A percentile compares a stretch with the other conserved stretches of the same genome.
Conservation (phyloP, 257 asterid species). For the Nicotiana knightiana region DNA sequence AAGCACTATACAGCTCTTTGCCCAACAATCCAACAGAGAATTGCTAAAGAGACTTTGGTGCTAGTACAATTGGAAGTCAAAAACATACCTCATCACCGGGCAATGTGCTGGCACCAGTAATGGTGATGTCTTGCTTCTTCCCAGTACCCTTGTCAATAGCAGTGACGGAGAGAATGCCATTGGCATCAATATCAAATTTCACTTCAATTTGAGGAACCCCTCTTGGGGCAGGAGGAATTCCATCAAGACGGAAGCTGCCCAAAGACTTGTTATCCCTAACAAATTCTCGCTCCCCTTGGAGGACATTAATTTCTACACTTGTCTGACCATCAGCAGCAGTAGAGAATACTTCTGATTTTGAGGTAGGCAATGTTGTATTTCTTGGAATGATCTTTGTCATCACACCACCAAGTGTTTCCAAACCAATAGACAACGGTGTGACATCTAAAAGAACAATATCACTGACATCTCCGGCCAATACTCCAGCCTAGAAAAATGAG, state of each 20-base stretch:
- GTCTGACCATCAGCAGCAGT: constrained; percentile 98
- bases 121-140: constrained; percentile 94
- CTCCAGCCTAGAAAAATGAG: constrained; percentile 66
- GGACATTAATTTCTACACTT: constrained; percentile 88
- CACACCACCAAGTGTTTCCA: constrained; percentile 96
- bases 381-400: constrained; percentile 95
- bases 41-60: not conserved
- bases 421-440: constrained; percentile 74
- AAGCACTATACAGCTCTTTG: not conserved
- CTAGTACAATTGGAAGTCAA: not conserved
- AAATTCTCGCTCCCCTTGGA: constrained; percentile 94
- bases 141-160: constrained; percentile 96
- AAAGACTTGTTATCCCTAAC: constrained; percentile 89
- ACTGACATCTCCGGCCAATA: constrained; percentile 90
- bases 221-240: constrained; percentile 98
- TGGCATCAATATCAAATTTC: constrained; percentile 94
- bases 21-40: not conserved
- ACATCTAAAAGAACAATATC: constrained; percentile 91
- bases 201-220: constrained; percentile 99
- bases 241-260: constrained; percentile 98
- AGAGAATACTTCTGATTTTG: constrained; percentile 93
- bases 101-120: constrained; percentile 96
- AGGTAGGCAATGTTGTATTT: constrained; percentile 85
- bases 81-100: constrained; percentile 76
- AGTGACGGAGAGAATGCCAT: constrained; percentile 88